phyloP scores from a whole-genome alignment of 2,329 filamentous ascomycete genomes.

The Mycogone perniciosa region DNA sequence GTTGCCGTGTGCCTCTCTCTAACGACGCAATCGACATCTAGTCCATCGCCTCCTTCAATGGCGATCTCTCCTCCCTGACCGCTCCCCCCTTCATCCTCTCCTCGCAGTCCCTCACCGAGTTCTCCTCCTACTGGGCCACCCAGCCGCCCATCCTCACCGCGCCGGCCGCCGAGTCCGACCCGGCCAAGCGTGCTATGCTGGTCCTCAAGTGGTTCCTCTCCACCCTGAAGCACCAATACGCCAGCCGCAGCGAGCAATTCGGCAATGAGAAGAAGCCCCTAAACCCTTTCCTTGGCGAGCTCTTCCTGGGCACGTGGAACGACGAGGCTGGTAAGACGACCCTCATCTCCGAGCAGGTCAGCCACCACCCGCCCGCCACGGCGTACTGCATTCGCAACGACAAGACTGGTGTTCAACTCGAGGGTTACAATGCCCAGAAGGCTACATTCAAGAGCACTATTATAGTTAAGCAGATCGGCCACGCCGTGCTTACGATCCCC shows the following conservation, averaged over 20 bases:
- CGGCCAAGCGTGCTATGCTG: constrained; percentile 73
- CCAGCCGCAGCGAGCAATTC: constrained; percentile 65
- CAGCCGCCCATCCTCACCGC: constrained; percentile 74
- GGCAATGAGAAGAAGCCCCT: constrained; percentile 97
- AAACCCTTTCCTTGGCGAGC: constrained; percentile 91
- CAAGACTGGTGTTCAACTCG: constrained; percentile 68
- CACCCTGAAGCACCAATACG: constrained; percentile 82
- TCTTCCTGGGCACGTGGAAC: constrained; percentile 88
- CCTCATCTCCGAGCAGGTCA: constrained; percentile 89
- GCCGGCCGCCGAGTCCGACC: constrained; percentile 70
- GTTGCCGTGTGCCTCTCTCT: background rate
- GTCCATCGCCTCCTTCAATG: constrained; percentile 77
- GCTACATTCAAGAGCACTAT: constrained; percentile 92
- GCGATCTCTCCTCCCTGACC: constrained; percentile 73
- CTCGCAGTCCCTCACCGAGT: constrained; percentile 70
- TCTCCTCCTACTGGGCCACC: constrained; percentile 77
- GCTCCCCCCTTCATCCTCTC: constrained; percentile 80
- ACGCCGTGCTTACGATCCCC: constrained; percentile 74
- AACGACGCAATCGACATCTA: constrained; percentile 19
- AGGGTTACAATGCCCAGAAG: constrained; percentile 94
- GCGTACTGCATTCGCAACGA: constrained; percentile 90
- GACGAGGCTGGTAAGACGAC: constrained; percentile 75
- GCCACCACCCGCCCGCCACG: constrained; percentile 89
- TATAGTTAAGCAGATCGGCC: constrained; percentile 89
- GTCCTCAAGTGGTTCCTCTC: constrained; percentile 97